Percentiles rank a stretch among this genome's conserved stretches.
Conservation (phyloP, 164 flowering plant species). For the Umbellularia californica region DNA sequence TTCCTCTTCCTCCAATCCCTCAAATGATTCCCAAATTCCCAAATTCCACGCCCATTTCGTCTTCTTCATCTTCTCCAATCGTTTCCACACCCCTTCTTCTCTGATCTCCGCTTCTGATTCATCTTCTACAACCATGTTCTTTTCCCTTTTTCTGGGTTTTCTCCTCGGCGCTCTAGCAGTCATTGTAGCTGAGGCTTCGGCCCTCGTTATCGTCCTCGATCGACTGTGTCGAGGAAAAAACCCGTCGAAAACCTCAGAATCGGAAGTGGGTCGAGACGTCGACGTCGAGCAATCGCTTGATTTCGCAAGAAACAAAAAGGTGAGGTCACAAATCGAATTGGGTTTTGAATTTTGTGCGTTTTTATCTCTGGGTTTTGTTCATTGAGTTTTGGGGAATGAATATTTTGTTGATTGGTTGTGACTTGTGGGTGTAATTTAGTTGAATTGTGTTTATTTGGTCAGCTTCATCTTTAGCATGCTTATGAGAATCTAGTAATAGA, state of each 20-base stretch:
- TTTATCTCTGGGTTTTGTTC: background rate
- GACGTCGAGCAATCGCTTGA: constrained; percentile 8
- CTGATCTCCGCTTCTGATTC: background rate
- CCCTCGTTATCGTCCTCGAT: constrained; percentile 4
- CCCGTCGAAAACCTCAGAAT: background rate
- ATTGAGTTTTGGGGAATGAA: background rate
- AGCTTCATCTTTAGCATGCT: background rate
- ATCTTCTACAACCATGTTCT: background rate
- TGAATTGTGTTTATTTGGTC: background rate
- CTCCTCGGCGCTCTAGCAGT: constrained; percentile 6
- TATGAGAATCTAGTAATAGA: background rate
- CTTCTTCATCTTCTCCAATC: background rate
- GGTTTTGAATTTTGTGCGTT: background rate
- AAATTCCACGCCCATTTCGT: background rate
- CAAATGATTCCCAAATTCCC: background rate
- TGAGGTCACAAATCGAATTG: background rate
- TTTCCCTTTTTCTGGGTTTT: constrained; percentile 7
- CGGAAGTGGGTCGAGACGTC: constrained; percentile 4
- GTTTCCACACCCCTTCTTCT: background rate
- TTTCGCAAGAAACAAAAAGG: constrained; percentile 10
- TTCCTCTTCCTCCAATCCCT: background rate
- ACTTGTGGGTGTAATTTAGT: background rate
- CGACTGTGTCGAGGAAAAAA: constrained; percentile 7
- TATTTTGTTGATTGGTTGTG: background rate
- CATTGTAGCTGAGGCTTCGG: constrained; percentile 4